phyloP scores from a whole-genome alignment of 768 basidiomycete genomes.

The Inosperma sp. region DNA sequence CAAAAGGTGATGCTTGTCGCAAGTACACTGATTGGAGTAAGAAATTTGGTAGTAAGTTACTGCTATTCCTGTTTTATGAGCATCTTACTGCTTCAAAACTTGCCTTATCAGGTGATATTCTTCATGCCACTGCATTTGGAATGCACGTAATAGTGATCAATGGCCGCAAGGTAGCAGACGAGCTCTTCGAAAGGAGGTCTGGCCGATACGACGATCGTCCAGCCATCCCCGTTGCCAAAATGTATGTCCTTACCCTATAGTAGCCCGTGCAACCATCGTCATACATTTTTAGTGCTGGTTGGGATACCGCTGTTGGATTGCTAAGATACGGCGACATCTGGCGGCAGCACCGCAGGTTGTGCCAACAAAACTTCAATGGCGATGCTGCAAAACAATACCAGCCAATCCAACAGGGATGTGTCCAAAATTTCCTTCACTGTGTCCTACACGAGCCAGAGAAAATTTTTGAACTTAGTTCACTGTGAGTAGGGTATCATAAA shows the following conservation, averaged over 20 bases:
- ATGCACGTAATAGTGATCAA: constrained; percentile 25
- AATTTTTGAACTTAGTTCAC: constrained; percentile 13
- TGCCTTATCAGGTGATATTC: constrained; percentile 14
- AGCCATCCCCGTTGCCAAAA: neutral
- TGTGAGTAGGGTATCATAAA: neutral
- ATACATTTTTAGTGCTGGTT: constrained; percentile 24
- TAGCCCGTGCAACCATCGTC: neutral
- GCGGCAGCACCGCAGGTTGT: constrained; percentile 34
- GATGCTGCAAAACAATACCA: constrained; percentile 26
- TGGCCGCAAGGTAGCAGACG: constrained; percentile 9
- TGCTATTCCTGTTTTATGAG: neutral
- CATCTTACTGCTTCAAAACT: neutral
- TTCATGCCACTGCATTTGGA: constrained; percentile 21
- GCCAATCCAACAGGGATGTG: constrained; percentile 25
- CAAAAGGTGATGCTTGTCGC: constrained; percentile 1
- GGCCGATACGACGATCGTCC: constrained; percentile 9
- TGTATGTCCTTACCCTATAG: neutral
- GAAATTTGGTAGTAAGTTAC: constrained; percentile 15
- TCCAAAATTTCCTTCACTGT: constrained; percentile 27
- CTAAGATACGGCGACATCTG: constrained; percentile 34
- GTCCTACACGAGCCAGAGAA: constrained; percentile 19
- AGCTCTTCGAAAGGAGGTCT: constrained; percentile 9
- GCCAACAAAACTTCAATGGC: constrained; percentile 32
- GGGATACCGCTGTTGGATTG: constrained; percentile 32
- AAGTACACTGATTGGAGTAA: constrained; percentile 11